Evolutionary conservation across 805 yeast genomes (phyloP).

Genomic region (Dipodascus albidus): DNA sequence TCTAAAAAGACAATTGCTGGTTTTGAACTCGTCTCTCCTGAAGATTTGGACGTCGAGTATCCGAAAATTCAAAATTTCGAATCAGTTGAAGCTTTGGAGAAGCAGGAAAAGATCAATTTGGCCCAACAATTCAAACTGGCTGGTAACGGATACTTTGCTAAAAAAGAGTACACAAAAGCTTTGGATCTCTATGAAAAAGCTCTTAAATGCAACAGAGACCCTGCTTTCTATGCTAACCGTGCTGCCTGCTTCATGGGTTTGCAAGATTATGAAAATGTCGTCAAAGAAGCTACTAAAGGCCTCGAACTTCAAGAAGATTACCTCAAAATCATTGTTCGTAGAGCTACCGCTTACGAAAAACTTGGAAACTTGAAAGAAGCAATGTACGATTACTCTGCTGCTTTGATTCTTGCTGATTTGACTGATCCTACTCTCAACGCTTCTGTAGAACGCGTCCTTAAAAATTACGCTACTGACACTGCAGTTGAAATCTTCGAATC

Average conservation of each 20-base stretch:
- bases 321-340: slow-evolving; percentile 81
- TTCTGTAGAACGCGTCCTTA: slow-evolving; percentile 77
- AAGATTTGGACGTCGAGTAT: slow-evolving; percentile 22
- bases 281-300: slow-evolving; percentile 81
- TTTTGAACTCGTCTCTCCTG: slow-evolving; percentile 15
- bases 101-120: slow-evolving; percentile 32
- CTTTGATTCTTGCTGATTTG: slow-evolving; percentile 77
- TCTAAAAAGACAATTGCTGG: slow-evolving; percentile 12
- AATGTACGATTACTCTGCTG: slow-evolving; percentile 81
- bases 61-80: slow-evolving; percentile 23
- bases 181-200: slow-evolving; percentile 73
- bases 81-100: slow-evolving; percentile 15
- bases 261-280: slow-evolving; percentile 68
- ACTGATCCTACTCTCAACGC: slow-evolving; percentile 66
- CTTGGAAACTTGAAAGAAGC: slow-evolving; percentile 73
- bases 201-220: slow-evolving; percentile 61
- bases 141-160: slow-evolving; percentile 64
- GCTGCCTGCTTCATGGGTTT: slow-evolving; percentile 90
- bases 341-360: slow-evolving; percentile 86
- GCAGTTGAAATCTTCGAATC: slow-evolving; percentile 48
- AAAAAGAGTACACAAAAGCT: slow-evolving; percentile 61
- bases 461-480: slow-evolving; percentile 62
- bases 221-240: slow-evolving; percentile 87
- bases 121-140: slow-evolving; percentile 76
- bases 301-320: slow-evolving; percentile 80